Evolutionary conservation across 345 rosid genomes (phyloP).

Genomic region (Psidium friedrichsthalianum): DNA sequence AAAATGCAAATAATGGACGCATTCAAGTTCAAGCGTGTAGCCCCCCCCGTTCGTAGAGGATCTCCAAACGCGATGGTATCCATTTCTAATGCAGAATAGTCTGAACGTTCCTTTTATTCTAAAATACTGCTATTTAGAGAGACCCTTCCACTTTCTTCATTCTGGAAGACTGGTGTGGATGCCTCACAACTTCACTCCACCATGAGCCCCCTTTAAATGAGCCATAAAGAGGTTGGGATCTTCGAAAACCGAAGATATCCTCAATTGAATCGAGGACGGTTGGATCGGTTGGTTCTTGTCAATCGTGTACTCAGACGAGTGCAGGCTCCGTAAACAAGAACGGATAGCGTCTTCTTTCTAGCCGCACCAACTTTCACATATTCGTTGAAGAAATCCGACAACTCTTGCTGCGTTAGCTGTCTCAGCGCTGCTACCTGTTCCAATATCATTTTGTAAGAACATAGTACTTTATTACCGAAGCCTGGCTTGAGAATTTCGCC

Average conservation of each 20-base stretch:
- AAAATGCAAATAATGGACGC: neutral
- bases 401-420: slow-evolving; percentile 56
- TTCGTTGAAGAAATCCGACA: slow-evolving; percentile 62
- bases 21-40: neutral
- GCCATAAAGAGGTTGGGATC: slow-evolving; percentile 65
- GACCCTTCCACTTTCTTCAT: neutral
- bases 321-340: slow-evolving; percentile 49
- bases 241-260: slow-evolving; percentile 62
- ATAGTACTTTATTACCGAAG: neutral
- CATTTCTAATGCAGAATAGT: neutral
- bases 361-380: slow-evolving; percentile 58
- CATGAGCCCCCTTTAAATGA: slow-evolving; percentile 58
- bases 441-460: neutral
- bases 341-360: slow-evolving; percentile 45
- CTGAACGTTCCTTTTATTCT: neutral
- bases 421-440: slow-evolving; percentile 56
- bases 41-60: neutral
- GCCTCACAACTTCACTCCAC: slow-evolving; percentile 5
- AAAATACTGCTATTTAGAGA: neutral
- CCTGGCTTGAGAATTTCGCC: neutral
- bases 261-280: slow-evolving; percentile 28
- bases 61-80: neutral
- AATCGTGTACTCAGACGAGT: slow-evolving; percentile 26
- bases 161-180: neutral
- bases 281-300: slow-evolving; percentile 26